Evolutionary conservation across 257 asterid genomes (phyloP), one percentile per base, ranked within the genome.

Genomic region (Verbascum thapsus): DNA sequence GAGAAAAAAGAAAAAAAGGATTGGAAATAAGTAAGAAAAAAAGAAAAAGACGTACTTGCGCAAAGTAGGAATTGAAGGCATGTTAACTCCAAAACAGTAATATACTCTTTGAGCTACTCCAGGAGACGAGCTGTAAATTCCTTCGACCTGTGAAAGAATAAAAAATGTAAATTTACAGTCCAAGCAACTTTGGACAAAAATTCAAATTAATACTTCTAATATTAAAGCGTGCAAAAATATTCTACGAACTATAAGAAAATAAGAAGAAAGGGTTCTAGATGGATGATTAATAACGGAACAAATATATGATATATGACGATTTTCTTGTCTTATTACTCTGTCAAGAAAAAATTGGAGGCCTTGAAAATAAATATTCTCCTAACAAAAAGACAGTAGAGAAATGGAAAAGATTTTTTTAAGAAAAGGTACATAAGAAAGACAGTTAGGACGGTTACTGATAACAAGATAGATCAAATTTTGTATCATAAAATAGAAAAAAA

Each of bases 41-140:
- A 45, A 35, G 26, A 61, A 49, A 65, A 41, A 35, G 71, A 17
- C 80, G 40, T 81, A 88, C 96, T 84, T 92, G 78, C 88, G 95
- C 37, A 85, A 67, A 42, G 87, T 83, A 58, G 99, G 85, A 61
- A 92, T 68, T 22, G 95, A 68, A n/a, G 96, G 97, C 72, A 79
- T 64, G 67, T 78, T n/a, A n/a, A n/a, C n/a, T n/a, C n/a, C n/a
- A n/a, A n/a, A n/a, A n/a, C n/a, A n/a, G n/a, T n/a, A n/a, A n/a
- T n/a, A n/a, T n/a, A n/a, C n/a, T n/a, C n/a, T n/a, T n/a, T n/a
- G n/a, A n/a, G n/a, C n/a, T n/a, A n/a, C n/a, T n/a, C n/a, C n/a
- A n/a, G n/a, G n/a, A n/a, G n/a, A n/a, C n/a, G n/a, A n/a, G n/a
- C n/a, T n/a, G n/a, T n/a, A n/a, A n/a, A n/a, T n/a, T n/a, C n/a